phyloP scores from a whole-genome alignment of 805 yeast genomes.

The Saccharomycopsis schoenii region DNA sequence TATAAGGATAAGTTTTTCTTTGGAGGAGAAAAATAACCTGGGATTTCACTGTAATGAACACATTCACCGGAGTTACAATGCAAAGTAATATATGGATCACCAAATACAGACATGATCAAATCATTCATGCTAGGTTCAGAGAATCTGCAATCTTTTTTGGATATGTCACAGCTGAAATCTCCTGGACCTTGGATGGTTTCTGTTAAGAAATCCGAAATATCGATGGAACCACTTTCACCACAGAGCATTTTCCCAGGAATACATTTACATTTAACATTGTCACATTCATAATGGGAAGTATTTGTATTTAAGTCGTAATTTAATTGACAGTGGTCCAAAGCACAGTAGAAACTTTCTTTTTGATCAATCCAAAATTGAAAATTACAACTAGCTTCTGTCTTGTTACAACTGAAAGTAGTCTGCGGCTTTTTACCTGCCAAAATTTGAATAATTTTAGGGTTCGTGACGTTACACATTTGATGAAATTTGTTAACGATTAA shows the following conservation, averaged over 20 bases:
- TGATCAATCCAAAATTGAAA: constrained; percentile 96
- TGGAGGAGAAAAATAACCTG: constrained; percentile 71
- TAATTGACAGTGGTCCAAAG: constrained; percentile 61
- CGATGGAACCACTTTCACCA: constrained; percentile 90
- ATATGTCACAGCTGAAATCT: constrained; percentile 71
- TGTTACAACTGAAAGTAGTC: constrained; percentile 84
- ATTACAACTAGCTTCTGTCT: constrained; percentile 54
- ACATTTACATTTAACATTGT: constrained; percentile 74
- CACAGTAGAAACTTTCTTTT: constrained; percentile 85
- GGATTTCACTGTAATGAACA: constrained; percentile 83
- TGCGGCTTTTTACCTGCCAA: constrained; percentile 78
- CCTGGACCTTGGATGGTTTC: constrained; percentile 93
- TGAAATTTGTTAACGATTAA: constrained; percentile 68
- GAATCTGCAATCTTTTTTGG: constrained; percentile 55
- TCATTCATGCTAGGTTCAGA: constrained; percentile 96
- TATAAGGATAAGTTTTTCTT: constrained; percentile 33
- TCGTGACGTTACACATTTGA: constrained; percentile 94
- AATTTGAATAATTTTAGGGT: constrained; percentile 71
- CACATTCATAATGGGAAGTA: constrained; percentile 69
- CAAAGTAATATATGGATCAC: constrained; percentile 83
- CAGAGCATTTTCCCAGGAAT: constrained; percentile 88
- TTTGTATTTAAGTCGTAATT: constrained; percentile 53
- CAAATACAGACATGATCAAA: constrained; percentile 80
- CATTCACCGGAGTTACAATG: constrained; percentile 85
- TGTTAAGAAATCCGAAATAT: constrained; percentile 82